Conservation (phyloP, 192 early-diverging fungal genomes). For the Linnemannia schmuckeri region DNA sequence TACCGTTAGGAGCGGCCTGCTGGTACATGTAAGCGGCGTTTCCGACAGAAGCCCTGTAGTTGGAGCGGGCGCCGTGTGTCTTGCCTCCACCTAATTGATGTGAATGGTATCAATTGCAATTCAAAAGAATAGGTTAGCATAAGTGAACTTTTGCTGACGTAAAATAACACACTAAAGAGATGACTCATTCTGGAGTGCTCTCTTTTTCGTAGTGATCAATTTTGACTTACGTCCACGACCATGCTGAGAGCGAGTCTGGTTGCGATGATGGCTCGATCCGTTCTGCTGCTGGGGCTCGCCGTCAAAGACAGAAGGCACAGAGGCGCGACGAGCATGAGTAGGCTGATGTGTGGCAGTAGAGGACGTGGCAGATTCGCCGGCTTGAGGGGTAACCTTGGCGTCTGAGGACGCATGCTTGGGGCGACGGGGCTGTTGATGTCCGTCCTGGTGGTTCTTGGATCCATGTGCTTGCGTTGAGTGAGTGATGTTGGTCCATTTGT, state of each 20-base stretch:
- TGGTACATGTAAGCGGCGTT: slow-evolving; percentile 36
- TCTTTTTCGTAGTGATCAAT: not conserved
- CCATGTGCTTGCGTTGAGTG: slow-evolving; percentile 62
- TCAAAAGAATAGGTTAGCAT: not conserved
- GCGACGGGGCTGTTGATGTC: slow-evolving; percentile 29
- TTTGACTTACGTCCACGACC: slow-evolving; percentile 50
- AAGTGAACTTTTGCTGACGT: not conserved
- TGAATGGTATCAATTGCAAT: not conserved
- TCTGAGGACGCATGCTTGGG: slow-evolving; percentile 45
- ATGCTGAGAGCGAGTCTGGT: slow-evolving; percentile 26
- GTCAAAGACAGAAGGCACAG: slow-evolving; percentile 51
- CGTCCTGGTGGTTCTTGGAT: slow-evolving; percentile 38
- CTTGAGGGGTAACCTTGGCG: slow-evolving; percentile 17
- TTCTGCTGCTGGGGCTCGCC: slow-evolving; percentile 32
- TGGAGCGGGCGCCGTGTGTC: slow-evolving; percentile 12
- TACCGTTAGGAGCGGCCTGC: not conserved
- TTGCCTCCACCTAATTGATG: slow-evolving; percentile 36
- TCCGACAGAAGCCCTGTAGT: slow-evolving; percentile 48
- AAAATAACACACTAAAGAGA: not conserved
- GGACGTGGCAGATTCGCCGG: not conserved
- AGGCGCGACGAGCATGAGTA: slow-evolving; percentile 42
- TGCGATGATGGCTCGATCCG: slow-evolving; percentile 25
- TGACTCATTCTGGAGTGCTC: not conserved
- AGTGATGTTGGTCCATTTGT: slow-evolving; percentile 69
- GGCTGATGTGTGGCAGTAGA: not conserved